Evolutionary conservation across 345 rosid species (phyloP), one percentile per base, ranked within the genome.

Genomic region (Syzygium oleosum): DNA sequence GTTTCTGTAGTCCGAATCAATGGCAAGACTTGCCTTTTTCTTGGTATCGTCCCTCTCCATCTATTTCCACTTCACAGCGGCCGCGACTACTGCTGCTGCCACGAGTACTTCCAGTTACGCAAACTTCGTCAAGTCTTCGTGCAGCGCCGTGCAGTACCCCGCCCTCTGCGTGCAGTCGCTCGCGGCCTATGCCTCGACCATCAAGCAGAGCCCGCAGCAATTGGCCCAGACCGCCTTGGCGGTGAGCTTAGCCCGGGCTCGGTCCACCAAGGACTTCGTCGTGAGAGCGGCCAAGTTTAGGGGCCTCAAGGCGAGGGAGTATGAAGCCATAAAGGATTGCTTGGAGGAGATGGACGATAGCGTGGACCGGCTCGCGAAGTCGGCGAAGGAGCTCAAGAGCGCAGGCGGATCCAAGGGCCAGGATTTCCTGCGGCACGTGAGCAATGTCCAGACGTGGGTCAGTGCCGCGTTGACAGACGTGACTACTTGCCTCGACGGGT

Each of bases 391-490:
- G 89, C 77, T 97, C 58, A 95, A 94, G 89, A 89, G 86, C 29
- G 84, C 93, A 85, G 92, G 93, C 27, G 29, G 53, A 38, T 79
- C 93, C 79, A 92, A 85, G 87, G 93, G 93, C 55, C 86, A 89
- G 85, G 97, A 94, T 27, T 93, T 95, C 85, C n/a, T 88, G 52
- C 94, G 93, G 91, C 99, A 94, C 84, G 88, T 95, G 86, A 97
- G 99, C 89, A 97, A 97, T 51, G 93, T 94, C 23, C 95, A 97
- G 91, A 97, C 99, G 5, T 97, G 99, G 99, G 94, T 94, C 54
- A 97, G 99, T 89, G 98, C 99, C 15, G 98, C 98, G 65, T 90
- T 94, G 78, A 97, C 99, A 17, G 97, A 97, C 58, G 97, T 92
- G 92, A 96, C 86, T 88, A 95, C 99, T 65, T 97, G 99, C 87